phyloP scores from a whole-genome alignment of 257 asterid genomes.

The Apocynum venetum region DNA sequence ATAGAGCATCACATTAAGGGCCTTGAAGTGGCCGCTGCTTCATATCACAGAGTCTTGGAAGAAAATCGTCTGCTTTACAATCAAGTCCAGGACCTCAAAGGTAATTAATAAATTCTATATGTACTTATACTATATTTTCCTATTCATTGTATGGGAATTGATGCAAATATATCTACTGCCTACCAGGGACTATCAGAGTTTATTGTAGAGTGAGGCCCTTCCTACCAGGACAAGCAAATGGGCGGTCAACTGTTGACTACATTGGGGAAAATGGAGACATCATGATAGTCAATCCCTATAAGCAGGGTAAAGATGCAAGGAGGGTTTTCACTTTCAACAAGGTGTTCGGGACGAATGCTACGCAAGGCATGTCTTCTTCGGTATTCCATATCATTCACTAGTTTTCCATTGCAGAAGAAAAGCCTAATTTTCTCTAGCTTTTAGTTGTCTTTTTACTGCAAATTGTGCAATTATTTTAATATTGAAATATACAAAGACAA shows the following conservation, averaged over 20 bases:
- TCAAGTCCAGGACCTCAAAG: slow-evolving; percentile 94
- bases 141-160: neutral
- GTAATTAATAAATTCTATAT: slow-evolving; percentile 28
- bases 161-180: slow-evolving; percentile 4
- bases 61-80: slow-evolving; percentile 84
- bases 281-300: slow-evolving; percentile 76
- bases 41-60: slow-evolving; percentile 77
- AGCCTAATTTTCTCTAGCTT: neutral
- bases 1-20: slow-evolving; percentile 66
- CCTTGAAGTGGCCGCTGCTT: slow-evolving; percentile 62
- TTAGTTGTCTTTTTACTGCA: neutral
- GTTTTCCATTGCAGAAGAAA: neutral
- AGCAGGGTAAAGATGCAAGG: slow-evolving; percentile 81
- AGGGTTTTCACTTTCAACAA: slow-evolving; percentile 76
- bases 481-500: neutral
- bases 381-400: neutral
- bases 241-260: slow-evolving; percentile 72
- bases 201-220: slow-evolving; percentile 87
- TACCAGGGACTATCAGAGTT: slow-evolving; percentile 78
- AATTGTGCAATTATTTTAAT: neutral
- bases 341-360: slow-evolving; percentile 60
- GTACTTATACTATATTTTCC: neutral
- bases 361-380: slow-evolving; percentile 60
- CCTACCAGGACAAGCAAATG: slow-evolving; percentile 51
- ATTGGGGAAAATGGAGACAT: slow-evolving; percentile 89